These are phyloP conservation scores for Coemansia sp. DNA, from an alignment of 192 early-diverging fungal species.

Conservation along the genomic window DNA sequence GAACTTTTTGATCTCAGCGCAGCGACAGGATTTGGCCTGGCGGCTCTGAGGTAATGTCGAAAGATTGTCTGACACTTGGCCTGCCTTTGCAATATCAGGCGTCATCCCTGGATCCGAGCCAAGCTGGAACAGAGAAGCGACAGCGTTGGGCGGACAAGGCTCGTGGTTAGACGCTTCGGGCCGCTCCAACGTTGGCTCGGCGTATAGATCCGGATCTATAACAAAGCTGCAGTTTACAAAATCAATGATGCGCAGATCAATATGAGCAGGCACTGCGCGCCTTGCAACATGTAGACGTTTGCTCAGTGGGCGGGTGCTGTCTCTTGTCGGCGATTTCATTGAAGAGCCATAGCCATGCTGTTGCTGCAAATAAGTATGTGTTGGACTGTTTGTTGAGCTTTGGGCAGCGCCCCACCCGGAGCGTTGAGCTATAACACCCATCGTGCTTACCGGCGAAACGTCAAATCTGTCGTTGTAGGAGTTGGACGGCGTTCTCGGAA, in stretches of 20 bases:
- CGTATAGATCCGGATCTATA: constrained; percentile 53
- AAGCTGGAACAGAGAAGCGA: constrained; percentile 13
- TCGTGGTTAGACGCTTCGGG: constrained; percentile 48
- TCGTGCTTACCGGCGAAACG: constrained; percentile 6
- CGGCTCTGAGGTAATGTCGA: not conserved
- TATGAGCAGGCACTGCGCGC: constrained; percentile 29
- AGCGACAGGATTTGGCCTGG: not conserved
- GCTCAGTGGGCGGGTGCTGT: not conserved
- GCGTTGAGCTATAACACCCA: not conserved
- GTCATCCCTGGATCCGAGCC: constrained; percentile 7
- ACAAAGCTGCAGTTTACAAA: constrained; percentile 87
- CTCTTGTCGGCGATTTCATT: not conserved
- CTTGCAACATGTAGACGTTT: not conserved
- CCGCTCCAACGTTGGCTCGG: constrained; percentile 40
- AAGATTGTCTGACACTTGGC: not conserved
- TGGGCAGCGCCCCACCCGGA: not conserved
- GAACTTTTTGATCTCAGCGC: constrained; percentile 9
- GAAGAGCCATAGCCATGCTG: not conserved
- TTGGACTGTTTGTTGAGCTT: not conserved
- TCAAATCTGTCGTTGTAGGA: constrained; percentile 15
- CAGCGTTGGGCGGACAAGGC: constrained; percentile 23
- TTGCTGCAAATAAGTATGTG: not conserved
- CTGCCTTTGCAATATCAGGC: constrained; percentile 2
- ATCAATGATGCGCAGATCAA: constrained; percentile 92
- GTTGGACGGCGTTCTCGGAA: constrained; percentile 10